Conservation (phyloP, 345 rosid genomes). For the Conringia planisiliqua region DNA sequence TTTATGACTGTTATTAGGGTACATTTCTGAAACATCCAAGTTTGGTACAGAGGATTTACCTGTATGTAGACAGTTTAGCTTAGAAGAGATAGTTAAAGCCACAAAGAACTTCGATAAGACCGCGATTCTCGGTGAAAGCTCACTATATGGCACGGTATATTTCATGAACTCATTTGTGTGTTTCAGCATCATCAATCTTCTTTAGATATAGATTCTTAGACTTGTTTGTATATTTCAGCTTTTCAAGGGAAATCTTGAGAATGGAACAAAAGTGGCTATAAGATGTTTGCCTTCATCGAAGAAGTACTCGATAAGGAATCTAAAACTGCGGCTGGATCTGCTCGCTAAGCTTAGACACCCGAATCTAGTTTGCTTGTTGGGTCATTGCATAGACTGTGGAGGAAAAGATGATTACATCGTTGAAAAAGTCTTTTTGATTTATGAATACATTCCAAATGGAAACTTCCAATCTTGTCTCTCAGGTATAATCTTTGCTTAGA, state of each 20-base stretch:
- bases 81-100: conserved; percentile 82
- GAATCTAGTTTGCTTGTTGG: conserved; percentile 76
- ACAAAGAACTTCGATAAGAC: conserved; percentile 70
- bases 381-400: conserved; percentile 70
- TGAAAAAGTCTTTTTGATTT: conserved; percentile 59
- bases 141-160: conserved; percentile 63
- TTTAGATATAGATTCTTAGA: conserved; percentile 9
- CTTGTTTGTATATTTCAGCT: conserved; percentile 46
- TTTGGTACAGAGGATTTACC: conserved; percentile 63
- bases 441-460: conserved; percentile 70
- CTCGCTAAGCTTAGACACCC: conserved; percentile 91
- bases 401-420: conserved; percentile 54
- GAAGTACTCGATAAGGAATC: conserved; percentile 71
- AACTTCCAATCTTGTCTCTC: conserved; percentile 51
- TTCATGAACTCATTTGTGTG: neutral
- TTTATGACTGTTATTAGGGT: conserved; percentile 43
- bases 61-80: conserved; percentile 46
- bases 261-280: conserved; percentile 71
- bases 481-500: conserved; percentile 33
- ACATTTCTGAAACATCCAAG: conserved; percentile 72
- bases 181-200: neutral
- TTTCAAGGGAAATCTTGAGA: conserved; percentile 76
- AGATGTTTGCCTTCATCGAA: conserved; percentile 58
- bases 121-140: conserved; percentile 66
- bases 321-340: conserved; percentile 69